phyloP scores from a whole-genome alignment of 192 early-diverging fungal genomes.

The Coemansia sp. region DNA sequence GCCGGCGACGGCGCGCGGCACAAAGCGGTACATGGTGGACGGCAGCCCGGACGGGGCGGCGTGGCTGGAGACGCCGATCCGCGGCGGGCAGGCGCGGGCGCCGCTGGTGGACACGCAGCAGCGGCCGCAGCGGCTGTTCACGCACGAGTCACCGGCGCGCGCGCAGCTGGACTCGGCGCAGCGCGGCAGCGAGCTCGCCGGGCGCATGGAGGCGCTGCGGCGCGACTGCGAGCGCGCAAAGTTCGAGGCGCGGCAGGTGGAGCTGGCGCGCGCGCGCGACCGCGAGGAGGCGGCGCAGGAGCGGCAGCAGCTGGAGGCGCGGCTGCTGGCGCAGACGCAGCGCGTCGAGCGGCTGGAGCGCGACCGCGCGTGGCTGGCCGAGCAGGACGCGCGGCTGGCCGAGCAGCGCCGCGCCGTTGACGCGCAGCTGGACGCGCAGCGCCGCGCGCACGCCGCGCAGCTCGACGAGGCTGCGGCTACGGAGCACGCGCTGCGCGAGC shows the following conservation, averaged over 20 bases:
- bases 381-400: constrained; percentile 50
- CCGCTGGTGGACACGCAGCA: constrained; percentile 12
- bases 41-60: constrained; percentile 21
- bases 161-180: constrained; percentile 21
- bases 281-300: constrained; percentile 23
- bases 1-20: constrained; percentile 10
- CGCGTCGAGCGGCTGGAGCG: constrained; percentile 58
- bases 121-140: constrained; percentile 23
- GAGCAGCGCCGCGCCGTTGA: constrained; percentile 51
- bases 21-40: constrained; percentile 28
- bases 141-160: constrained; percentile 11
- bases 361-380: constrained; percentile 56
- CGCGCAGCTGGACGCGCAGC: constrained; percentile 46
- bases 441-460: constrained; percentile 18
- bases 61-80: constrained; percentile 18
- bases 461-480: constrained; percentile 26
- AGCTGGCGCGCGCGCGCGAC: constrained; percentile 29
- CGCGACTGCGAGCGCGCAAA: constrained; percentile 25
- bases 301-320: constrained; percentile 23
- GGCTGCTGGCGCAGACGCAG: constrained; percentile 29
- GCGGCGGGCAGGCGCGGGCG: background rate
- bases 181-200: constrained; percentile 3
- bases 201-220: constrained; percentile 11
- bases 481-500: constrained; percentile 3
- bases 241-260: constrained; percentile 38